Conservation (phyloP, 163 green algal genomes). For the Prototheca wickerhamii region DNA sequence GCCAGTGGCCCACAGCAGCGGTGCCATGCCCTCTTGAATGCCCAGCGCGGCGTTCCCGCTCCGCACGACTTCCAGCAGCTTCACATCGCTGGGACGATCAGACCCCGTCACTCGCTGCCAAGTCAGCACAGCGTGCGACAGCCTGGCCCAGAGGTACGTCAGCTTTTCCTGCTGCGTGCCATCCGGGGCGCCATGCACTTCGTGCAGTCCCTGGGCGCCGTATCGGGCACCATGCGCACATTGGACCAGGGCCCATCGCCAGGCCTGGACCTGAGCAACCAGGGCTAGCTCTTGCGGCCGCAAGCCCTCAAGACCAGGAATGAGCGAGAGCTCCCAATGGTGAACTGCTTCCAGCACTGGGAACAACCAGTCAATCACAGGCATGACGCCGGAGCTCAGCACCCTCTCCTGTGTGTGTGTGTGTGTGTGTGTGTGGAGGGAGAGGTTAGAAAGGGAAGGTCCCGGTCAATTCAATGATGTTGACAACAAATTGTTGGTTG, state of each 20-base stretch:
- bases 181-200: not conserved
- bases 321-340: conserved; percentile 33
- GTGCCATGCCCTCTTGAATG: not conserved
- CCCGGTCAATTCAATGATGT: too few species aligned
- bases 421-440: too few species aligned
- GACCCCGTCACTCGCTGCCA: not conserved
- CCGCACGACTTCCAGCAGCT: not conserved
- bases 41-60: not conserved
- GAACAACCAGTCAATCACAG: conserved; percentile 44
- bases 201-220: not conserved
- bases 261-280: not conserved
- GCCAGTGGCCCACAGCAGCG: not conserved
- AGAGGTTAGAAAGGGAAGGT: too few species aligned
- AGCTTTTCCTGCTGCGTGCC: conserved; percentile 2
- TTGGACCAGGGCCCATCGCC: not conserved
- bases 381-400: not conserved
- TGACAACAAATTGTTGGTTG: too few species aligned
- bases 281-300: not conserved
- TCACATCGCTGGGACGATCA: not conserved
- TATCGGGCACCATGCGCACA: not conserved
- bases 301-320: conserved; percentile 18
- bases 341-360: conserved; percentile 34
- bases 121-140: not conserved
- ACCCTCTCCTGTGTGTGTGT: conserved; percentile 1
- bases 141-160: conserved; percentile 1